phyloP scores from a whole-genome alignment of 2,329 filamentous ascomycete genomes.

The Microcyclosporella mali region DNA sequence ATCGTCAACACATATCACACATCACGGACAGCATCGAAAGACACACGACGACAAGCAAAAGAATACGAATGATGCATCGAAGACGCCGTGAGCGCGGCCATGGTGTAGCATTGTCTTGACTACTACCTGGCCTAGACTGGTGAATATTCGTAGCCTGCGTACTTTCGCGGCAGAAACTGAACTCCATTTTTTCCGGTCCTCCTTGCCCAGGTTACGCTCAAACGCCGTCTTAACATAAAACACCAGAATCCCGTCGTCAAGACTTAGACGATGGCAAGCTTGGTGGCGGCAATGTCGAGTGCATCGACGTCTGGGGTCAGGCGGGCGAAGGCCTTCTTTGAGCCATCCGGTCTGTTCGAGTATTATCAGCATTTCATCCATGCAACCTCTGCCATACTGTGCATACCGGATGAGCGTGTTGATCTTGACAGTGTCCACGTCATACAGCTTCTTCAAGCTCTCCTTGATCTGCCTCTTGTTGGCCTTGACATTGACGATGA shows the following conservation, averaged over 20 bases:
- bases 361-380: not conserved
- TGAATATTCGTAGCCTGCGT: constrained; percentile 8
- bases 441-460: constrained; percentile 98
- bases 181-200: constrained; percentile 9
- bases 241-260: not conserved
- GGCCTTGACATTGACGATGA: constrained; percentile 58
- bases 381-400: constrained; percentile 24
- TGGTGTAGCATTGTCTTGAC: constrained; percentile 16
- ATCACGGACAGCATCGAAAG: too few relatives aligned
- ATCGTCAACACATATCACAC: too few relatives aligned
- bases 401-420: constrained; percentile 93
- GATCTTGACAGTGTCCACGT: constrained; percentile 97
- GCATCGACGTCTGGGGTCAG: constrained; percentile 95
- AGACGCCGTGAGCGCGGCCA: constrained; percentile 12
- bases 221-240: constrained; percentile 31
- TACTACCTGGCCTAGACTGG: constrained; percentile 9
- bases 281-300: constrained; percentile 98
- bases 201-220: constrained; percentile 9
- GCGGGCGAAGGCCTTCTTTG: constrained; percentile 98
- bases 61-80: not conserved
- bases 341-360: constrained; percentile 72
- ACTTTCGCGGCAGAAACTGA: constrained; percentile 2
- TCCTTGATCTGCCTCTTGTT: constrained; percentile 99
- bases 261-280: constrained; percentile 90
- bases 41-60: too few relatives aligned